A percentile compares a stretch with the other conserved stretches of the same genome.
phyloP scores from a whole-genome alignment of 2,329 filamentous ascomycete genomes.

The Rhynchosporium secalis region DNA sequence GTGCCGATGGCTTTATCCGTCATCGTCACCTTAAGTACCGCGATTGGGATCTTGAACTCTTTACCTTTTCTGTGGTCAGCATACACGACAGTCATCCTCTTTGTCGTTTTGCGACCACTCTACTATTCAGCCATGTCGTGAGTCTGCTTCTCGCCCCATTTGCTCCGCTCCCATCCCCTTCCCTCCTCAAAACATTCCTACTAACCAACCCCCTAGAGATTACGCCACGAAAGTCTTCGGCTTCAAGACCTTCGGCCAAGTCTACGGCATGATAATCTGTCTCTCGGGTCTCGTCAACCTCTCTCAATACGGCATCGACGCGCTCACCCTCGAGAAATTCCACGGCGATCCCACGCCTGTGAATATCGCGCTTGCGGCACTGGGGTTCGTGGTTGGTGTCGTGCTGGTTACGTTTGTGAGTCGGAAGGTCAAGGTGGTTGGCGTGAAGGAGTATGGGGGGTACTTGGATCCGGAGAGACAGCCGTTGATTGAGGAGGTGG shows the following conservation, averaged over 20 bases:
- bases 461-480: slow-evolving; percentile 13
- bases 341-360: slow-evolving; percentile 18
- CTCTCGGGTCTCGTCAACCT: slow-evolving; percentile 20
- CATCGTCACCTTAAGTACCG: slow-evolving; percentile 16
- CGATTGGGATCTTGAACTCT: slow-evolving; percentile 17
- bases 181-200: background rate
- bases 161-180: too few relatives aligned
- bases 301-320: slow-evolving; percentile 17
- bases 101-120: slow-evolving; percentile 15
- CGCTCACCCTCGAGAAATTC: slow-evolving; percentile 17
- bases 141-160: background rate
- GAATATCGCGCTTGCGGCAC: slow-evolving; percentile 14
- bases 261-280: slow-evolving; percentile 19
- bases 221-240: slow-evolving; percentile 22
- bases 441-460: background rate
- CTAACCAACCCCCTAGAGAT: slow-evolving; percentile 3
- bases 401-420: slow-evolving; percentile 15
- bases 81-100: slow-evolving; percentile 15
- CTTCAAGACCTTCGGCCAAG: slow-evolving; percentile 18
- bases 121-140: slow-evolving; percentile 24
- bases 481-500: slow-evolving; percentile 11
- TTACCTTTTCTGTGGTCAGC: slow-evolving; percentile 17
- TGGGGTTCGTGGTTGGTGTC: slow-evolving; percentile 13
- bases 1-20: slow-evolving; percentile 12
- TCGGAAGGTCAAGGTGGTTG: slow-evolving; percentile 7